These are phyloP conservation scores for Alternaria panax DNA, from an alignment of 2,329 filamentous ascomycete genomes.

Conservation along the genomic window DNA sequence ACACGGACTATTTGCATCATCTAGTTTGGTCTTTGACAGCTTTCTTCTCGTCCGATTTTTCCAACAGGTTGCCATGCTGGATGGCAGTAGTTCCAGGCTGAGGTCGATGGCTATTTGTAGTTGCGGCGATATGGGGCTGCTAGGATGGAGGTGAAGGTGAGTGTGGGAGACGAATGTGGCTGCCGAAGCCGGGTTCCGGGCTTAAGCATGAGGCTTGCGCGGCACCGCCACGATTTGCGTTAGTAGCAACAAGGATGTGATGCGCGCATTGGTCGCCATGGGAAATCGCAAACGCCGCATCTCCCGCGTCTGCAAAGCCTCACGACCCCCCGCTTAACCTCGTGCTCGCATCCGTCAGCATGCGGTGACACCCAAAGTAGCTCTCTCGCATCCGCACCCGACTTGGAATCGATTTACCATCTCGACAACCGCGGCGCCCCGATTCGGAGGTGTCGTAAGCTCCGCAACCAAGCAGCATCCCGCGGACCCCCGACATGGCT, in stretches of 20 bases:
- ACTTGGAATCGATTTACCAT: neutral
- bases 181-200: slow-evolving; percentile 2
- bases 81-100: neutral
- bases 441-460: slow-evolving; percentile 10
- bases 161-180: neutral
- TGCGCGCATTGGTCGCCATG: slow-evolving; percentile 30
- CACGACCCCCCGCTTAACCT: neutral
- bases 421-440: neutral
- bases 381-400: neutral
- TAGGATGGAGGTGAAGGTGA: neutral
- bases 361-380: slow-evolving; percentile 18
- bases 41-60: neutral
- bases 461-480: slow-evolving; percentile 6
- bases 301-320: slow-evolving; percentile 23
- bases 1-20: neutral
- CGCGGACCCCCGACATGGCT: slow-evolving; percentile 40
- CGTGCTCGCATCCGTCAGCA: slow-evolving; percentile 12
- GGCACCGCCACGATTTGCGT: slow-evolving; percentile 22
- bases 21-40: neutral
- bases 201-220: slow-evolving; percentile 15
- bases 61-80: neutral
- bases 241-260: slow-evolving; percentile 17
- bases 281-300: slow-evolving; percentile 26
- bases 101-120: neutral
- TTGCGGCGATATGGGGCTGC: neutral